A percentile compares a stretch with the other conserved stretches of the same genome.
Evolutionary conservation across 2,329 filamentous ascomycete species (phyloP).

Genomic region (Penicillium paneum): DNA sequence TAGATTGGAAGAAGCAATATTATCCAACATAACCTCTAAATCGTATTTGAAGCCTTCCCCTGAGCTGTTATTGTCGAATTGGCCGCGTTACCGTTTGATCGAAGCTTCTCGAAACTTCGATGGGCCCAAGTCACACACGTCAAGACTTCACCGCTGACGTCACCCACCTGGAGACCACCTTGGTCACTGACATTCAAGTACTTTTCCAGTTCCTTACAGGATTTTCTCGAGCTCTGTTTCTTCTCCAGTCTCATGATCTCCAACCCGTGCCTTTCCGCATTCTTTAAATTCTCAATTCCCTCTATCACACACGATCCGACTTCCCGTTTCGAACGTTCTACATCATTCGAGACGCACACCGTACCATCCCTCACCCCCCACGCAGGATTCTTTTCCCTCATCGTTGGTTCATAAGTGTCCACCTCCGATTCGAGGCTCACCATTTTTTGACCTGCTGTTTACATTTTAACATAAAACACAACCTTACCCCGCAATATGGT

Average conservation of each 20-base stretch:
- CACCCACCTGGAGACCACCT: slow-evolving; percentile 22
- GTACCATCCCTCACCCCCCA: slow-evolving; percentile 3
- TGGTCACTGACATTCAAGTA: slow-evolving; percentile 10
- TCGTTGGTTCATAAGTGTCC: slow-evolving; percentile 9
- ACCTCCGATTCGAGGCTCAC: neutral
- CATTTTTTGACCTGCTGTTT: neutral
- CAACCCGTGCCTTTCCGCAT: neutral
- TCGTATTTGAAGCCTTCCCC: neutral
- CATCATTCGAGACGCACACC: slow-evolving; percentile 31
- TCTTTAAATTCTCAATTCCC: neutral
- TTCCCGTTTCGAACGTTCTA: slow-evolving; percentile 31
- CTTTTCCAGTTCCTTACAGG: neutral
- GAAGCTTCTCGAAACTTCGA: slow-evolving; percentile 42
- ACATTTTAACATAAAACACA: slow-evolving; percentile 4
- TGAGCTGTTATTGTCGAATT: neutral
- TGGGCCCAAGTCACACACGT: slow-evolving; percentile 28
- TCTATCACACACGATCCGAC: neutral
- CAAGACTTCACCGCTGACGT: slow-evolving; percentile 17
- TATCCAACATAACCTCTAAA: neutral
- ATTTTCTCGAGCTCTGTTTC: neutral
- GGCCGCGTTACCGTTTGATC: neutral
- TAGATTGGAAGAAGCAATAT: neutral
- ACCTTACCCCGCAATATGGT: slow-evolving; percentile 60
- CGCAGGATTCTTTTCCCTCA: slow-evolving; percentile 1
- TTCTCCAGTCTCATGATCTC: neutral